Conservation (phyloP, 768 basidiomycete species). For the Phlebiopsis gigantea region DNA sequence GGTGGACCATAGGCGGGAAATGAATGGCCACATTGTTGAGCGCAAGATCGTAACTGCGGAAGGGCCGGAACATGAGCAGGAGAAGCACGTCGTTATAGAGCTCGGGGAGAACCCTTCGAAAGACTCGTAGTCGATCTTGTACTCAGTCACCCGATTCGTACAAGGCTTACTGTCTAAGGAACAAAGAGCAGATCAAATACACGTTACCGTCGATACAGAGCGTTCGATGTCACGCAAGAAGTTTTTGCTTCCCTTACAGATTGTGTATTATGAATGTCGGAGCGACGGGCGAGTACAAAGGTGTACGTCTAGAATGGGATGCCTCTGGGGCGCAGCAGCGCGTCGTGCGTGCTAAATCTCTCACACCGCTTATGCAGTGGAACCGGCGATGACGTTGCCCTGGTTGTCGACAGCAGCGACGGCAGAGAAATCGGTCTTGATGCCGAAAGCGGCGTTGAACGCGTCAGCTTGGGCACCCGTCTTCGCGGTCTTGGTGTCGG, state of each 20-base stretch:
- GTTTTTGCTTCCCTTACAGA: constrained; percentile 19
- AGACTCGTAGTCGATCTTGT: too few species aligned
- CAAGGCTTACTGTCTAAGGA: too few species aligned
- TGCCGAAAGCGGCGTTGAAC: constrained; percentile 17
- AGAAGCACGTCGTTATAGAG: constrained; percentile 6
- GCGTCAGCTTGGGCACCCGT: constrained; percentile 24
- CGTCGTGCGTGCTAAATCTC: constrained; percentile 40
- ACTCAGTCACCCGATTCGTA: too few species aligned
- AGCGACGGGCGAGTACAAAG: not conserved
- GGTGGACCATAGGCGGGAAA: constrained; percentile 45
- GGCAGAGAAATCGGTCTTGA: constrained; percentile 29
- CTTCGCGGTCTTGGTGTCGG: constrained; percentile 30
- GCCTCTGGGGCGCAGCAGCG: constrained; percentile 21
- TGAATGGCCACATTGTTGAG: constrained; percentile 29
- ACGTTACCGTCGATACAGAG: too few species aligned
- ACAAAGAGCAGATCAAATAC: too few species aligned
- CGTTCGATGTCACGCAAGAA: not conserved
- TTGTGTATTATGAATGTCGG: not conserved
- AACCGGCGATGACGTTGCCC: constrained; percentile 26
- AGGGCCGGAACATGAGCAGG: not conserved
- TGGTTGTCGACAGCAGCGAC: constrained; percentile 35
- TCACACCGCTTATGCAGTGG: not conserved
- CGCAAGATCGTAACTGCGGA: constrained; percentile 13
- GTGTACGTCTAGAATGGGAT: not conserved
- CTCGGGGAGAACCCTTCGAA: not conserved